Evolutionary conservation across 1,139 yeast species (phyloP).

Genomic region (Wickerhamiella pararugosa): DNA sequence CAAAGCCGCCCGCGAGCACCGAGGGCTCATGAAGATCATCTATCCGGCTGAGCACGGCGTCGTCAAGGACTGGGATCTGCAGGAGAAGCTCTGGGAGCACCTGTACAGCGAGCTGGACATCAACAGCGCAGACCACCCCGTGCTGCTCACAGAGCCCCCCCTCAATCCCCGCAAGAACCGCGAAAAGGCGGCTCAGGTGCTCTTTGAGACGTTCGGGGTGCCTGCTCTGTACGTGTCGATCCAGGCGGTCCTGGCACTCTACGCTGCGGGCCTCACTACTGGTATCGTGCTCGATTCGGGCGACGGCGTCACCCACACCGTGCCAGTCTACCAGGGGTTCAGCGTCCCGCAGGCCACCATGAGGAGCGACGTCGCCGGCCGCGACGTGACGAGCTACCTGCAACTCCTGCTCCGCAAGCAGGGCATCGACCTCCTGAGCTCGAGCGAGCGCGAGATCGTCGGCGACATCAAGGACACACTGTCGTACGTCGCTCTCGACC

Average conservation of each 20-base stretch:
- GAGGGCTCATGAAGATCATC: constrained; percentile 55
- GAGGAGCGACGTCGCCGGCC: constrained; percentile 71
- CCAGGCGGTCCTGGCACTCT: constrained; percentile 73
- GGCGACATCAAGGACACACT: constrained; percentile 60
- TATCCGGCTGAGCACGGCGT: constrained; percentile 76
- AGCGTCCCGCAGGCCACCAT: constrained; percentile 57
- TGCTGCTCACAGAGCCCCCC: constrained; percentile 81
- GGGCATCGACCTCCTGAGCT: constrained; percentile 47
- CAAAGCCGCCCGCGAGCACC: constrained; percentile 48
- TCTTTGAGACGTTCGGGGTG: constrained; percentile 73
- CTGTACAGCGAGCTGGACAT: constrained; percentile 48
- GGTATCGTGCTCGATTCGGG: constrained; percentile 85
- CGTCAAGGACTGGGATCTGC: constrained; percentile 74
- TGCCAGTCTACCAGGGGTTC: constrained; percentile 85
- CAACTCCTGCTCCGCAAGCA: constrained; percentile 52
- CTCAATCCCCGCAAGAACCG: constrained; percentile 60
- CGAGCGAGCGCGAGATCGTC: constrained; percentile 74
- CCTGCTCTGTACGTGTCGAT: constrained; percentile 75
- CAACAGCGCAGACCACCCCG: constrained; percentile 78
- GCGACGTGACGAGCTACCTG: constrained; percentile 68
- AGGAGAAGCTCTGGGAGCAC: constrained; percentile 63
- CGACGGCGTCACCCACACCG: constrained; percentile 80
- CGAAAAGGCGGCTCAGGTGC: constrained; percentile 55
- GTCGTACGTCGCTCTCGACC: constrained; percentile 52
- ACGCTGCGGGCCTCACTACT: constrained; percentile 82